A percentile compares a stretch with the other conserved stretches of the same genome.
These are phyloP conservation scores for Ophiostoma sp. DNA, from an alignment of 2,329 filamentous ascomycete species.

Conservation along the genomic window DNA sequence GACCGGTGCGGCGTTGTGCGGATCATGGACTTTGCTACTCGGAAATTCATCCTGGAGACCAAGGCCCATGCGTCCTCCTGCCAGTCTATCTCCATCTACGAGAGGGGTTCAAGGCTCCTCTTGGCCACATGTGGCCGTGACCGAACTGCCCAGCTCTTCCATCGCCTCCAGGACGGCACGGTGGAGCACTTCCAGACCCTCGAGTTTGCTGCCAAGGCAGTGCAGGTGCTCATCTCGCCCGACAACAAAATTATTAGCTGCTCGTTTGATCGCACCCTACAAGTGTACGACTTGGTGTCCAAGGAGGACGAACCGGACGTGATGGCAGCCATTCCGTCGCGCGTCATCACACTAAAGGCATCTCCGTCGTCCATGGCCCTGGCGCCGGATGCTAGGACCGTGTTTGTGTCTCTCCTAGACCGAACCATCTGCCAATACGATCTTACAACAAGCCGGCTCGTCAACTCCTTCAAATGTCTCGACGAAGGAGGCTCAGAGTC, in stretches of 20 bases:
- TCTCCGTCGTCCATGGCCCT: slow-evolving; percentile 81
- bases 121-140: slow-evolving; percentile 83
- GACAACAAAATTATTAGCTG: slow-evolving; percentile 74
- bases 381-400: slow-evolving; percentile 53
- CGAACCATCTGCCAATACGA: slow-evolving; percentile 57
- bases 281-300: slow-evolving; percentile 71
- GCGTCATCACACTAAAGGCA: slow-evolving; percentile 75
- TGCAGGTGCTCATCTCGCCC: slow-evolving; percentile 65
- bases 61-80: slow-evolving; percentile 86
- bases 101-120: slow-evolving; percentile 55
- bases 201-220: slow-evolving; percentile 85
- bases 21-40: slow-evolving; percentile 58
- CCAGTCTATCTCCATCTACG: slow-evolving; percentile 69
- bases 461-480: slow-evolving; percentile 72
- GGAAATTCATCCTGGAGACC: slow-evolving; percentile 60
- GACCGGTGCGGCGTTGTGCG: slow-evolving; percentile 81
- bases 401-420: slow-evolving; percentile 57
- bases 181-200: slow-evolving; percentile 86
- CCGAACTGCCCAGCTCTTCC: slow-evolving; percentile 88
- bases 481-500: slow-evolving; percentile 77
- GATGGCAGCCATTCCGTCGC: slow-evolving; percentile 70
- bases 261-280: slow-evolving; percentile 80
- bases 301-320: slow-evolving; percentile 59
- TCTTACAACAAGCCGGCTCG: slow-evolving; percentile 60
- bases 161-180: slow-evolving; percentile 47